Base-by-base conservation (phyloP, 805 yeast species). In the Candida nonsorbophila region DNA sequence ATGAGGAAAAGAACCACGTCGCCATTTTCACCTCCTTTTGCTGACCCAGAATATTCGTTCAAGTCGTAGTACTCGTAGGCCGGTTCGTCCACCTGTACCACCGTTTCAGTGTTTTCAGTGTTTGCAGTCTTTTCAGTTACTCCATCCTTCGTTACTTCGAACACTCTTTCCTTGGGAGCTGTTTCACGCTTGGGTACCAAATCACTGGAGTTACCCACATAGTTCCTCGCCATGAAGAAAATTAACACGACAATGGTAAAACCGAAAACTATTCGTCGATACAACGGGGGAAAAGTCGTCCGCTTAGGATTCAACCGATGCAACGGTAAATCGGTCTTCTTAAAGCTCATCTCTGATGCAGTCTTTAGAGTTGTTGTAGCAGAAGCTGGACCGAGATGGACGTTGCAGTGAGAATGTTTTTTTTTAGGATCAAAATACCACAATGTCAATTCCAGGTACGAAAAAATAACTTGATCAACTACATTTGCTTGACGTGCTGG, bases 1-100 rank as follows among this genome's bases (percentile, higher is more conserved):
- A 85, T 71, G 37, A 80, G 66, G 29, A 86, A 57, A 32, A 85
- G 58, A 9, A 85, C 76, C 27, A 77, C 72, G 38, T 85, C 94
- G 9, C 75, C 72, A 11, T 67, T 53, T 6, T 41, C 46, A 10
- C 51, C 52, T 10, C 84, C 86, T 22, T 64, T 57, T 2, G 65
- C 45, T 1, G 69, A 40, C 2, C 87, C 88, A 27, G 51, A 57
- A 45, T 64, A 82, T 22, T 74, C 67, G 33, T 64, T 64, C 40
- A 83, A 59, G 43, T 83, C 90, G 44, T 76, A 81, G 33, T 56
- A 64, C 30, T 79, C 79, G 11, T 78, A 78, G 0, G 72, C 58
- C 4, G 69, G 58, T 19, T 56, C 66, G 33, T 62, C 56, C 11
- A 66, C 44, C 31, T 62, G 61, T 12, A 67, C 67, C 3, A 37